Conservation (phyloP, 75 land plant genomes). For the Sequoiadendron giganteum region DNA sequence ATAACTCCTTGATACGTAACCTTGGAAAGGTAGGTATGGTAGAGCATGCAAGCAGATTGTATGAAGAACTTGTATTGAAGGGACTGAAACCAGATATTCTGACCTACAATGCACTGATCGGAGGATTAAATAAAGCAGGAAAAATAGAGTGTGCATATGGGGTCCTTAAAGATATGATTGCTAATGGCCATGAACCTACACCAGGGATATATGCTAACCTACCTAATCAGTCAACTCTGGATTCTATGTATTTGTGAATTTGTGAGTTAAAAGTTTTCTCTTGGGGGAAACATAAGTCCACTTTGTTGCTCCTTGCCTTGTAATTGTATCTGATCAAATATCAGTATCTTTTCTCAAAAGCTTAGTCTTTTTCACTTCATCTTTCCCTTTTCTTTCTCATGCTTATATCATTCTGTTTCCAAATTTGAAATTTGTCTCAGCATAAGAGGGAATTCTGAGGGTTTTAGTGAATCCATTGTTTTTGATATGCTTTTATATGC, state of each 20-base stretch:
- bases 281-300: background rate
- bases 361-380: background rate
- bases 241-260: background rate
- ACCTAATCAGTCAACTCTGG: constrained; percentile 31
- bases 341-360: background rate
- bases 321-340: background rate
- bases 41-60: constrained; percentile 42
- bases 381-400: background rate
- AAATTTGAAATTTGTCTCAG: background rate
- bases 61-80: constrained; percentile 42
- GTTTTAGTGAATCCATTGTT: background rate
- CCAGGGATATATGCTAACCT: constrained; percentile 52
- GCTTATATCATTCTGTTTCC: background rate
- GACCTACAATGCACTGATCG: constrained; percentile 65
- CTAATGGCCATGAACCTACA: constrained; percentile 53
- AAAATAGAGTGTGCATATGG: constrained; percentile 55
- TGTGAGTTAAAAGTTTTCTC: background rate
- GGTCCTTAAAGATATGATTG: constrained; percentile 53
- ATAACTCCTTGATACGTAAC: constrained; percentile 50
- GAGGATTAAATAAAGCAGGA: constrained; percentile 48
- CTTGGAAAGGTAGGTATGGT: constrained; percentile 61
- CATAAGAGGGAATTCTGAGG: background rate
- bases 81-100: constrained; percentile 53
- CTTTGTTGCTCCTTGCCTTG: background rate
- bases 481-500: background rate